Base-by-base conservation (phyloP, 306 rosid species). In the Quercus aquifolioides region DNA sequence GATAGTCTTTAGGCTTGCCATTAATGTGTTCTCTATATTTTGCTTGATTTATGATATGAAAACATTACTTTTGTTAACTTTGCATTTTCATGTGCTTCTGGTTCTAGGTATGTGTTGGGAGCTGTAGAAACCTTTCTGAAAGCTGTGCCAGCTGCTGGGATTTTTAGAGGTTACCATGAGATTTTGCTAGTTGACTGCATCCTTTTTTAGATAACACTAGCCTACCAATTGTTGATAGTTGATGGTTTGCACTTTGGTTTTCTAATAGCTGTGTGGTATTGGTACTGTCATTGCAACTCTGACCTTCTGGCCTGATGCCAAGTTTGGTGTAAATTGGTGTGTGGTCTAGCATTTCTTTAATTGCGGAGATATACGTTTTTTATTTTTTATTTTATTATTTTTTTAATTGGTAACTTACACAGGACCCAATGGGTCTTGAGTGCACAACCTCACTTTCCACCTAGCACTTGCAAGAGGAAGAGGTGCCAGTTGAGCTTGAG, bases 91-190 rank as follows among this genome's bases (percentile, higher is more conserved):
- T 85, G 70, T 90, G 80, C 79, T 81, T 85, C 33, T 85, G 85
- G 84, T 88, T 84, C 83, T 79, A 96, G 99, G 65, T 96, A 96
- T 20, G 98, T 96, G 71, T 82, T 96, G 92, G 99, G 99, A 86
- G 99, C 99, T 55, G 99, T 96, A 59, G 99, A 96, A 89, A 96
- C 99, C 62, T 96, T 96, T 91, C 78, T 96, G 90, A 91, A 91
- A 83, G 99, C 99, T 55, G 90, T 96, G 71, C 99, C 99, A 55
- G 46, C 88, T 76, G 99, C 99, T 85, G 98, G 98, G 69, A 89
- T 96, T 67, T 96, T 93, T 86, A 82, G 88, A 91, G 99, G 99
- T 96, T 88, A 86, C 49, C 76, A 20, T 5, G 69, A 71, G 21
- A 17, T 35, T 52, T 62, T 70, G 67, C 73, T 64, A 25, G 52